Evolutionary conservation across 345 rosid species (phyloP), one percentile per base, ranked within the genome.

Genomic region (Citrus sp.): DNA sequence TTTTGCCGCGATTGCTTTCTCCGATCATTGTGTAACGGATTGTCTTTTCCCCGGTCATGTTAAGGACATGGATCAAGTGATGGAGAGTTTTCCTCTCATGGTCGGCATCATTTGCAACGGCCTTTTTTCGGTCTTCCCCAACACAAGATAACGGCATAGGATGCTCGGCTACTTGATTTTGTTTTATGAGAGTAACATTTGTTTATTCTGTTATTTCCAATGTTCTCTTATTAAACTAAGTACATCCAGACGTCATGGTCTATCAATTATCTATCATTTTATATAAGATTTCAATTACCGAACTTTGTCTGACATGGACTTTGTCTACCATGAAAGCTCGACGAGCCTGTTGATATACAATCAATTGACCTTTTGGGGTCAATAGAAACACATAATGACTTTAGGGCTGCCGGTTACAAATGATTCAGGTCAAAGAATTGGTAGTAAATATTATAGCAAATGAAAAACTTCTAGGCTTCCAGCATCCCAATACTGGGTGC

Each of bases 31-130:
- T 6, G 89, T 87, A 30, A 88, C 89, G 19, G 59, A 63, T 13
- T 87, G 88, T 34, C 42, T 82, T 81, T 82, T 85, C 58, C 87
- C 89, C 0, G 81, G 86, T 24, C 86, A 87, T 51, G 84, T 67
- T 22, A 82, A 85, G 85, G 85, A 86, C 78, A 82, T 87, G 91
- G 86, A 82, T 59, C 79, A 88, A 78, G 86, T 85, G 24, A 88
- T 82, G 89, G 91, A 85, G 82, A 86, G 88, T 69, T 88, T 85
- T 59, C 91, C 89, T 22, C 65, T 85, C 38, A 88, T 84, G 88
- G 87, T 84, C 14, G 87, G 90, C 1, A 63, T 87, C 2, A 77
- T 81, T 34, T 87, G 89, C 30, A 82, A 85, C 49, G 71, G 84
- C 51, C 78, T 85, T 38, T 87, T 87, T 73, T 76, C n/a, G 18